These are phyloP conservation scores for Zanthoxylum bungeanum DNA, from an alignment of 345 rosid species.

Conservation along the genomic window DNA sequence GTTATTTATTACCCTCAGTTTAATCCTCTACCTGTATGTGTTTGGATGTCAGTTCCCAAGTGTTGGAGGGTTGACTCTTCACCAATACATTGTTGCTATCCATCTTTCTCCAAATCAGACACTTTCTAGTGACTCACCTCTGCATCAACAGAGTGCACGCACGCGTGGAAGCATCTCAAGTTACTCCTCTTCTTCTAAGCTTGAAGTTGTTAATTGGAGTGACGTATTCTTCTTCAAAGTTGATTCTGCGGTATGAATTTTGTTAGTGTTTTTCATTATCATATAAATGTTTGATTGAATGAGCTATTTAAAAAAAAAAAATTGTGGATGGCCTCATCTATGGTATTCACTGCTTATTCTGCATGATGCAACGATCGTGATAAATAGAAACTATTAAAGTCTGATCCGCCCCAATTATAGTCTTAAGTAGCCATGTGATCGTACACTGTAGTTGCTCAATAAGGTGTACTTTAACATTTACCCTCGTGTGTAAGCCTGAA, in stretches of 20 bases:
- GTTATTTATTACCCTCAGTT: constrained; percentile 12
- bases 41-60: constrained; percentile 60
- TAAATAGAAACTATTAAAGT: neutral
- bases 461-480: neutral
- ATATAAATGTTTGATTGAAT: neutral
- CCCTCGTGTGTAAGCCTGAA: neutral
- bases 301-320: neutral
- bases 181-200: constrained; percentile 40
- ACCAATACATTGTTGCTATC: constrained; percentile 56
- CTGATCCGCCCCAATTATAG: neutral
- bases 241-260: constrained; percentile 54
- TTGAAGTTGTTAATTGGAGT: constrained; percentile 65
- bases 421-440: neutral
- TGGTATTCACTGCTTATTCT: neutral
- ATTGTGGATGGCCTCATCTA: no score
- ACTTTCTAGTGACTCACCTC: constrained; percentile 40
- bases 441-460: neutral
- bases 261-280: neutral
- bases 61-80: constrained; percentile 59
- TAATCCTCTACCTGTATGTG: constrained; percentile 15
- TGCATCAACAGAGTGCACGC: constrained; percentile 81
- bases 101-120: constrained; percentile 50
- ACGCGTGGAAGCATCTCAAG: constrained; percentile 69
- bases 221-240: constrained; percentile 92
- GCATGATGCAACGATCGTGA: neutral